Percentiles rank a stretch among this genome's conserved stretches.
Conservation (phyloP, 2,329 filamentous ascomycete genomes). For the Fusarium sp. region DNA sequence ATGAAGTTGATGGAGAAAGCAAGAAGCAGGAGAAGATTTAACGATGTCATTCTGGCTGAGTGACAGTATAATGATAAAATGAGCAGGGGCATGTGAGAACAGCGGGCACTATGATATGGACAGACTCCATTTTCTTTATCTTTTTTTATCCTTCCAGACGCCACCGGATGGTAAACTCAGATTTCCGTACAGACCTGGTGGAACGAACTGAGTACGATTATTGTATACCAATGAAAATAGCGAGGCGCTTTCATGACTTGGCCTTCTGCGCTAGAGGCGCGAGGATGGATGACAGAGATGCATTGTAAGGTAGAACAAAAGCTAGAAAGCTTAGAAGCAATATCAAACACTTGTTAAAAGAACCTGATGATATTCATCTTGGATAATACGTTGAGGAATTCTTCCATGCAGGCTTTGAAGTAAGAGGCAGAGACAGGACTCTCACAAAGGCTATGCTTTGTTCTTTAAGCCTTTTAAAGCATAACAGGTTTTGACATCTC, state of each 20-base stretch:
- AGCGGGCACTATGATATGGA: slow-evolving; percentile 35
- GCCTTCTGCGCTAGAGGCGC: slow-evolving; percentile 24
- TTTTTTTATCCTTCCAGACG: slow-evolving; percentile 5
- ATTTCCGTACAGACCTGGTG: slow-evolving; percentile 3
- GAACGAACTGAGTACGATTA: slow-evolving; percentile 10
- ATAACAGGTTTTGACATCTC: neutral
- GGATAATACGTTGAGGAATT: neutral
- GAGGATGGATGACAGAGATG: slow-evolving; percentile 26
- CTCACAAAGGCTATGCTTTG: neutral
- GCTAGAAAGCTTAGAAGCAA: slow-evolving; percentile 7
- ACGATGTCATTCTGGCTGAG: neutral
- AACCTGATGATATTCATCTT: neutral
- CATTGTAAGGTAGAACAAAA: slow-evolving; percentile 14
- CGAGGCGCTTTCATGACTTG: slow-evolving; percentile 36
- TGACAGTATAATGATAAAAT: slow-evolving; percentile 27
- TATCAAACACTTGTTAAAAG: slow-evolving; percentile 1
- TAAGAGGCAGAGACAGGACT: neutral
- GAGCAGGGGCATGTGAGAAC: slow-evolving; percentile 7
- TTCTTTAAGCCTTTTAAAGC: neutral
- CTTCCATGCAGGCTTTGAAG: neutral
- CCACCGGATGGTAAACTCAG: slow-evolving; percentile 2
- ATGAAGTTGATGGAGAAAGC: slow-evolving; percentile 10
- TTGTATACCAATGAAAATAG: slow-evolving; percentile 34
- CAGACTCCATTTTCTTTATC: slow-evolving; percentile 22
- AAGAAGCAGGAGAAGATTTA: slow-evolving; percentile 7